These are phyloP conservation scores for Penicillium sp. DNA, from an alignment of 2,329 filamentous ascomycete species.

Conservation along the genomic window DNA sequence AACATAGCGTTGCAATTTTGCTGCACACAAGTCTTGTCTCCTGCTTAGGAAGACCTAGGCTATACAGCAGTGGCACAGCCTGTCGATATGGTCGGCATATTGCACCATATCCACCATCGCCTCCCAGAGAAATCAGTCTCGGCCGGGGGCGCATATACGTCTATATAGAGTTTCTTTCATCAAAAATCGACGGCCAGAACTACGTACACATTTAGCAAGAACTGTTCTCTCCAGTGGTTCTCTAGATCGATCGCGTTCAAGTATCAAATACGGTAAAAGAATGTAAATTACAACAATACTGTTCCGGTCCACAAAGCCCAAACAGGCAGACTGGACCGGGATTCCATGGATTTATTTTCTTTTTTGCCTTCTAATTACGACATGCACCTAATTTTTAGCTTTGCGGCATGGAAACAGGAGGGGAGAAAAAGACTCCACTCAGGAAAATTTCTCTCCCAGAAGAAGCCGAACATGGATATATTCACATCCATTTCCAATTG, in stretches of 20 bases:
- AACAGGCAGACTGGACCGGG: background rate
- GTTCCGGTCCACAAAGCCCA: background rate
- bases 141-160: background rate
- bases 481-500: background rate
- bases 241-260: background rate
- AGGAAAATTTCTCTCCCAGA: background rate
- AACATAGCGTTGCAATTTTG: background rate
- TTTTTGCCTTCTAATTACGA: background rate
- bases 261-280: background rate
- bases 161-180: background rate
- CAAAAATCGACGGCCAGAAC: background rate
- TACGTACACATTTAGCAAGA: background rate
- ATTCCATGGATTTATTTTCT: background rate
- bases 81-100: background rate
- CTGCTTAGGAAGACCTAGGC: background rate
- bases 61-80: background rate
- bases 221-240: background rate
- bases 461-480: background rate
- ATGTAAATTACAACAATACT: background rate
- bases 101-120: background rate
- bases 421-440: background rate
- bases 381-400: conserved; percentile 2
- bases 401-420: background rate
- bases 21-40: background rate
- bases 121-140: background rate